Evolutionary conservation across 768 basidiomycete genomes (phyloP).

Genomic region (Ramaria sp.): DNA sequence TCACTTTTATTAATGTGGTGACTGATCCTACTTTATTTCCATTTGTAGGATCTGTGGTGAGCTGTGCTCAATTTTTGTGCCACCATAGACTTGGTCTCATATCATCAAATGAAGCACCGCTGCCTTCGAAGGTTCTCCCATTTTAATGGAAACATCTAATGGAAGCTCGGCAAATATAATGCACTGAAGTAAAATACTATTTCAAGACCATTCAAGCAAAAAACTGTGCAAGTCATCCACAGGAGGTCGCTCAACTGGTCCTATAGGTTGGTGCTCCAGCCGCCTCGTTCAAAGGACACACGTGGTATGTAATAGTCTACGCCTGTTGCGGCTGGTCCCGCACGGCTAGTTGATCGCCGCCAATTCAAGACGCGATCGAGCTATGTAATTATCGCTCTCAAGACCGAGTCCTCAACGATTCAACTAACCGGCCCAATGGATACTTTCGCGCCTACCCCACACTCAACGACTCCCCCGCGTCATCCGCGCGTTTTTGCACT

Average conservation of each 20-base stretch:
- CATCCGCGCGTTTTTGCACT: not conserved
- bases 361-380: not conserved
- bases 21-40: too few relatives aligned
- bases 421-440: too few relatives aligned
- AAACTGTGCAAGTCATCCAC: too few relatives aligned
- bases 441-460: too few relatives aligned
- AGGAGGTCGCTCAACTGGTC: too few relatives aligned
- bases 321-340: not conserved
- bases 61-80: not conserved
- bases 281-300: too few relatives aligned
- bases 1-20: too few relatives aligned
- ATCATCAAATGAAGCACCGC: not conserved
- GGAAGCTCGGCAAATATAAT: not conserved
- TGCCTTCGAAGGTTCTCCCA: too few relatives aligned
- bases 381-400: not conserved
- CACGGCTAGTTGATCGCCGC: not conserved
- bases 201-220: not conserved
- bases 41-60: not conserved
- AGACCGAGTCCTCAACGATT: not conserved
- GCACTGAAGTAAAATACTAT: not conserved
- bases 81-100: not conserved
- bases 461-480: not conserved
- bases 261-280: too few relatives aligned
- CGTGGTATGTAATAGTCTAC: not conserved
- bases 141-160: not conserved